These are phyloP conservation scores for Boletus tomentosulus DNA, from an alignment of 768 basidiomycete genomes.

Conservation along the genomic window DNA sequence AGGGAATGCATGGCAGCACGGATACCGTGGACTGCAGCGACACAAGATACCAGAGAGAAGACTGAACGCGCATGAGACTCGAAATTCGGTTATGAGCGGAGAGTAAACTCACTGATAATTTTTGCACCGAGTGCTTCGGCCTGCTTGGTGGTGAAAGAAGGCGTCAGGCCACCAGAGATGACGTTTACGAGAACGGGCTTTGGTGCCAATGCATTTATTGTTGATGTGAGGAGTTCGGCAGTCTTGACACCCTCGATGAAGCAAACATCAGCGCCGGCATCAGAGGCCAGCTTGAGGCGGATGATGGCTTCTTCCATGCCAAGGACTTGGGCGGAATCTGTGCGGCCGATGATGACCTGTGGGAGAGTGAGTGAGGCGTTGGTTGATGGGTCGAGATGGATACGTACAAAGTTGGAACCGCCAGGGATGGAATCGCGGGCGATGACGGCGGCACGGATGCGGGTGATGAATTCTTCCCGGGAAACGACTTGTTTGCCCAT, in stretches of 20 bases:
- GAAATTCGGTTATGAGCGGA: background rate
- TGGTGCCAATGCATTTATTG: constrained; percentile 64
- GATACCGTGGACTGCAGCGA: constrained; percentile 73
- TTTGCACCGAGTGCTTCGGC: constrained; percentile 70
- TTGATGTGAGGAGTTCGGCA: constrained; percentile 56
- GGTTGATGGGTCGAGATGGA: background rate
- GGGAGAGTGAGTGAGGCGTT: background rate
- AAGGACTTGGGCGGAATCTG: constrained; percentile 73
- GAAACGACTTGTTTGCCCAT: constrained; percentile 81
- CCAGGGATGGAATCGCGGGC: constrained; percentile 75
- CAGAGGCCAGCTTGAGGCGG: constrained; percentile 65
- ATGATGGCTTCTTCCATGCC: constrained; percentile 74
- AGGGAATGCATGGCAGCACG: constrained; percentile 72
- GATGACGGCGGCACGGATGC: constrained; percentile 72
- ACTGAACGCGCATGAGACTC: constrained; percentile 36
- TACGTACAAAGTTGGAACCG: constrained; percentile 64
- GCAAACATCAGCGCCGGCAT: constrained; percentile 74
- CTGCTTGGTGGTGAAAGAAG: constrained; percentile 65
- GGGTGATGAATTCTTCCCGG: constrained; percentile 68
- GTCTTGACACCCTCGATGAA: constrained; percentile 79
- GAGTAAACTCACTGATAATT: constrained; percentile 60
- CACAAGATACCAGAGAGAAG: constrained; percentile 73
- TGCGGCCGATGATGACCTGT: constrained; percentile 70
- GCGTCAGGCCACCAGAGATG: constrained; percentile 74
- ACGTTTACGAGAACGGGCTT: constrained; percentile 80